Conservation (phyloP, 441 rosid genomes). For the Hura crepitans region DNA sequence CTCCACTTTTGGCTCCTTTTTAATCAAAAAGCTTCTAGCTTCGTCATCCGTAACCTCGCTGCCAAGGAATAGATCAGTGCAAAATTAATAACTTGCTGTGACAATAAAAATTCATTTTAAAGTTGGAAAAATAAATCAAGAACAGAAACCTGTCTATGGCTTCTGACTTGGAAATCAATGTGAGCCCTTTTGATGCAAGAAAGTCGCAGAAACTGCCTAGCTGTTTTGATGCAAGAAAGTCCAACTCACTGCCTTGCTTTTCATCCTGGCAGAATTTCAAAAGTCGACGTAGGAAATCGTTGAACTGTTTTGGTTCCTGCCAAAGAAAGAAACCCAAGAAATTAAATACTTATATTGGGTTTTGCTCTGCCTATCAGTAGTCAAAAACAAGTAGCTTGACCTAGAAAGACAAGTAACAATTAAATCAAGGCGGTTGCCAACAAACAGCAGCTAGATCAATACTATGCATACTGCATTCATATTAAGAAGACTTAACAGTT, state of each 20-base stretch:
- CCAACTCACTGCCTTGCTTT: conserved; percentile 36
- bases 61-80: conserved; percentile 25
- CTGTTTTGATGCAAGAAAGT: conserved; percentile 45
- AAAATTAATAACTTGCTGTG: not conserved
- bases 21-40: conserved; percentile 41
- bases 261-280: conserved; percentile 39
- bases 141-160: conserved; percentile 68
- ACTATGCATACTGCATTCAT: too few relatives aligned
- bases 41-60: conserved; percentile 68
- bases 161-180: conserved; percentile 72
- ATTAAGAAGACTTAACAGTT: not conserved
- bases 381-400: not conserved
- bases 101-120: not conserved
- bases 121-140: not conserved
- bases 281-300: conserved; percentile 51
- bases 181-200: conserved; percentile 46
- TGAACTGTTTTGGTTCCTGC: conserved; percentile 86
- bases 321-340: conserved; percentile 11
- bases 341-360: not conserved
- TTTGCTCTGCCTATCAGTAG: not conserved
- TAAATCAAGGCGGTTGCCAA: not conserved
- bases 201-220: conserved; percentile 40
- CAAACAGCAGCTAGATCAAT: too few relatives aligned
- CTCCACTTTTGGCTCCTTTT: conserved; percentile 41
- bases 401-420: not conserved